These are phyloP conservation scores for Symbiodinium pilosum DNA, from an alignment of 73 alveolate species.

Conservation along the genomic window DNA sequence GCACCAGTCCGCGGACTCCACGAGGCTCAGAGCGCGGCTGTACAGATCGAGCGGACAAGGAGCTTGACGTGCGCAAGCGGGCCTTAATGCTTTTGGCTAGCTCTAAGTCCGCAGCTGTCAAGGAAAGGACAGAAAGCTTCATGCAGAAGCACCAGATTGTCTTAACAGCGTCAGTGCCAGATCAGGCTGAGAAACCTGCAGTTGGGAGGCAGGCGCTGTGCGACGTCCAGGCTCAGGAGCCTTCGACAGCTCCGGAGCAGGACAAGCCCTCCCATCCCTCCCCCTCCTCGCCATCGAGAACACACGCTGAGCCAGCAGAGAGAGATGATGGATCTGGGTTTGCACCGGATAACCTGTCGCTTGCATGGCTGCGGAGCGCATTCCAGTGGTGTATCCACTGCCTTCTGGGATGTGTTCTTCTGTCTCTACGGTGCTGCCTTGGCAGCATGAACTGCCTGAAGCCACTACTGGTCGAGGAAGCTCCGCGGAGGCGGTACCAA, in stretches of 20 bases:
- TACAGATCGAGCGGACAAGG: not conserved
- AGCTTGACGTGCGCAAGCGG: not conserved
- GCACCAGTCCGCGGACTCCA: not conserved
- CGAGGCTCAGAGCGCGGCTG: not conserved
- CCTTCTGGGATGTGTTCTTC: not conserved
- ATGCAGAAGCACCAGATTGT: constrained; percentile 68
- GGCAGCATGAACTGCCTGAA: constrained; percentile 21
- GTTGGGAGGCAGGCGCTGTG: not conserved
- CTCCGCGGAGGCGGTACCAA: not conserved
- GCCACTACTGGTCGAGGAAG: constrained; percentile 12
- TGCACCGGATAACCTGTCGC: not conserved
- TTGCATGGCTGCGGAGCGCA: not conserved
- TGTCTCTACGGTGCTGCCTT: constrained; percentile 2
- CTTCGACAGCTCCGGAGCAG: not conserved
- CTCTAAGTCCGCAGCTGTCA: constrained; percentile 45
- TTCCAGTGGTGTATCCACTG: not conserved
- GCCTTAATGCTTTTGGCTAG: constrained; percentile 49
- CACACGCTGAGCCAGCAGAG: not conserved
- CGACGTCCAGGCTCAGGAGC: not conserved
- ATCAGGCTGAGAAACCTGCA: not conserved
- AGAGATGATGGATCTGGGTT: not conserved
- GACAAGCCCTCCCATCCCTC: not conserved
- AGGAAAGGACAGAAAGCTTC: constrained; percentile 34
- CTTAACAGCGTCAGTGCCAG: not conserved
- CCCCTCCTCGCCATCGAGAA: no score